These are phyloP conservation scores for Suillus sp. DNA, from an alignment of 768 basidiomycete species.

Conservation along the genomic window DNA sequence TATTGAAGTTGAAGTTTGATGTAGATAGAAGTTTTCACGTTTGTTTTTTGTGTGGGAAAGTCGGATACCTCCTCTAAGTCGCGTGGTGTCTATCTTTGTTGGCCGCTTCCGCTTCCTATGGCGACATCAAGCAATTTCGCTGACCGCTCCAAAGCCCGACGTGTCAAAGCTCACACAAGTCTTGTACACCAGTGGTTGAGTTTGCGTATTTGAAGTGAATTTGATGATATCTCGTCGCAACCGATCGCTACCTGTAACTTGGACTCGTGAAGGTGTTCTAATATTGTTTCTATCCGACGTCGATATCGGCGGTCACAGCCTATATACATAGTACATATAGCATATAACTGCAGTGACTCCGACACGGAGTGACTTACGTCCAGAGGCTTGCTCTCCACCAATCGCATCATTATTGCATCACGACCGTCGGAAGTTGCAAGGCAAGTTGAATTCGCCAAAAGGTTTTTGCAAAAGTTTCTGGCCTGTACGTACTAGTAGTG, in stretches of 20 bases:
- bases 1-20: background rate
- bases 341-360: background rate
- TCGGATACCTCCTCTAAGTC: background rate
- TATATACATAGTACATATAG: background rate
- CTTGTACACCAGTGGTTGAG: background rate
- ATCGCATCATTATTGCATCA: background rate
- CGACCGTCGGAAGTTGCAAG: background rate
- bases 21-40: background rate
- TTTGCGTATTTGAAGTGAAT: slow-evolving; percentile 2
- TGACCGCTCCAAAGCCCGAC: background rate
- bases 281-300: background rate
- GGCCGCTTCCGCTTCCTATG: no score
- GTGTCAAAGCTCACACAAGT: background rate
- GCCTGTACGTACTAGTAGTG: no score
- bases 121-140: background rate
- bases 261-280: background rate
- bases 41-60: background rate
- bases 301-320: background rate
- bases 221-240: slow-evolving; percentile 4
- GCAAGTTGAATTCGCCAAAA: background rate
- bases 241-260: slow-evolving; percentile 1
- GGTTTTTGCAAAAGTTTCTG: background rate
- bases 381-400: background rate
- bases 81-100: background rate
- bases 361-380: background rate